A percentile compares a stretch with the other conserved stretches of the same genome.
phyloP scores from a whole-genome alignment of 306 rosid species.

The Prosopis cineraria region DNA sequence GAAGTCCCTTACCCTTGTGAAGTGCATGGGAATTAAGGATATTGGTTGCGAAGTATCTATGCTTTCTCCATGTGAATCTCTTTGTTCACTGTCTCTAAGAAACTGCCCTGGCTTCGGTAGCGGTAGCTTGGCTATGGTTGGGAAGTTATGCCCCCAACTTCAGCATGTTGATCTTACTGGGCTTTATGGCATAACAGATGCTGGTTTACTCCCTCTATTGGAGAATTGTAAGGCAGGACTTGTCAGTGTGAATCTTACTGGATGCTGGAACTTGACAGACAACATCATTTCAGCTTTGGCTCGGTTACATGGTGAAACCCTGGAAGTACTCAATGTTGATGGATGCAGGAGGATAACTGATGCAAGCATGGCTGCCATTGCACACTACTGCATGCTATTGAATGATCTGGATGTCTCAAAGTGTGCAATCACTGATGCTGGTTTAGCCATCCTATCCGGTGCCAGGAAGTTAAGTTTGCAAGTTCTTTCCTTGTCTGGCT shows the following conservation, averaged over 20 bases:
- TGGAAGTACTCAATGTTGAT: slow-evolving; percentile 64
- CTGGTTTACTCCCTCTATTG: slow-evolving; percentile 72
- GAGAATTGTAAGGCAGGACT: slow-evolving; percentile 73
- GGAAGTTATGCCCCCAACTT: slow-evolving; percentile 43
- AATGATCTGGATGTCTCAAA: slow-evolving; percentile 74
- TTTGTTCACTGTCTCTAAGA: slow-evolving; percentile 61
- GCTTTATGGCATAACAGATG: slow-evolving; percentile 76
- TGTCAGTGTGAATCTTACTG: slow-evolving; percentile 64
- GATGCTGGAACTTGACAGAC: slow-evolving; percentile 84
- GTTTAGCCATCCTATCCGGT: slow-evolving; percentile 58
- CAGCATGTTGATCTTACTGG: slow-evolving; percentile 67
- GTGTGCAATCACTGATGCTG: slow-evolving; percentile 65
- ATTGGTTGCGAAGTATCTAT: slow-evolving; percentile 44
- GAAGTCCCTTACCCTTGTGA: slow-evolving; percentile 77
- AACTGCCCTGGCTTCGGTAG: slow-evolving; percentile 82
- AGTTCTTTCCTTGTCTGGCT: slow-evolving; percentile 83
- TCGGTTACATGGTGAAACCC: slow-evolving; percentile 74
- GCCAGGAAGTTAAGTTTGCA: slow-evolving; percentile 59
- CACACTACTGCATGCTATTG: slow-evolving; percentile 66
- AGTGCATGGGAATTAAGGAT: slow-evolving; percentile 86
- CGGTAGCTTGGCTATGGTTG: slow-evolving; percentile 67
- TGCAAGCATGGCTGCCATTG: slow-evolving; percentile 66
- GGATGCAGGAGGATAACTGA: slow-evolving; percentile 87
- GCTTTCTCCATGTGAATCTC: slow-evolving; percentile 60
- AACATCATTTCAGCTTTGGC: slow-evolving; percentile 58